These are phyloP conservation scores for Globisporangium carolinianum DNA, from an alignment of 352 stramenopile genomes.

Conservation along the genomic window DNA sequence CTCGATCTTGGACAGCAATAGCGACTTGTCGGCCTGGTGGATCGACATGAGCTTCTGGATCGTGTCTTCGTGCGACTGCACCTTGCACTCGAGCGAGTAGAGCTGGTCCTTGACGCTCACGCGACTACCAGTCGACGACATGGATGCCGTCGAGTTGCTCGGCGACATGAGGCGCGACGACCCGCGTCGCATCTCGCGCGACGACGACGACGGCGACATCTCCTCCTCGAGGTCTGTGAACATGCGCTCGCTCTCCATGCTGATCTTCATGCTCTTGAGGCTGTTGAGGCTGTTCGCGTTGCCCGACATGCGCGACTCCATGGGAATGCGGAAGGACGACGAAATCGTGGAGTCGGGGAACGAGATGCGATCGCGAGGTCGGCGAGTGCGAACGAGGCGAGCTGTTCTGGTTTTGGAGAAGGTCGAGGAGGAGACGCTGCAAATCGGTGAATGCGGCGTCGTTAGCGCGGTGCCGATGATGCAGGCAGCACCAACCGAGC, in stretches of 20 bases:
- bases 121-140: slow-evolving; percentile 18
- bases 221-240: slow-evolving; percentile 75
- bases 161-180: slow-evolving; percentile 57
- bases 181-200: slow-evolving; percentile 48
- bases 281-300: slow-evolving; percentile 63
- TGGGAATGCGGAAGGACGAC: slow-evolving; percentile 11
- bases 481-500: no score
- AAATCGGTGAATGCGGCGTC: neutral
- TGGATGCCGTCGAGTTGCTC: slow-evolving; percentile 36
- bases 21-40: slow-evolving; percentile 69
- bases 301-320: slow-evolving; percentile 59
- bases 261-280: slow-evolving; percentile 83
- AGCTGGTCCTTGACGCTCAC: slow-evolving; percentile 80
- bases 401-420: neutral
- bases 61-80: slow-evolving; percentile 74
- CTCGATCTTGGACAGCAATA: slow-evolving; percentile 75
- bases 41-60: slow-evolving; percentile 83
- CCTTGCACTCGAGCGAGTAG: slow-evolving; percentile 70
- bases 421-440: neutral
- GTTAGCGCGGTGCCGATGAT: neutral
- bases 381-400: neutral
- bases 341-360: slow-evolving; percentile 2
- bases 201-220: slow-evolving; percentile 40
- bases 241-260: slow-evolving; percentile 75
- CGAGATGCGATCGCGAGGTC: neutral